Evolutionary conservation across 2,329 filamentous ascomycete genomes (phyloP).

Genomic region (Xylaria arbuscula): DNA sequence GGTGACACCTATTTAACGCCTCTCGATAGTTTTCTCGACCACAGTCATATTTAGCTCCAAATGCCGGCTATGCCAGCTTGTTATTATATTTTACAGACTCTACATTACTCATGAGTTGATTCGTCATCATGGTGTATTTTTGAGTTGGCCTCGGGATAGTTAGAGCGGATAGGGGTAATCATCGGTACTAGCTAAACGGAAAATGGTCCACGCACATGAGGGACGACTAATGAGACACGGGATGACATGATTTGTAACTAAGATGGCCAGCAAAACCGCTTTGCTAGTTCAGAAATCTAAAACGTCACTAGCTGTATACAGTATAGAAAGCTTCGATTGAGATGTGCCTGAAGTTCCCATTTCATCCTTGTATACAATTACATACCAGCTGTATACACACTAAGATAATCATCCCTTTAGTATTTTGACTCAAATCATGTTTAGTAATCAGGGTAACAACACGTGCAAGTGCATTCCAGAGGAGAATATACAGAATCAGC

Average conservation of each 20-base stretch:
- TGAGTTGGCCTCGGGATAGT: slow-evolving; percentile 31
- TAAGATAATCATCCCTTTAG: slow-evolving; percentile 4
- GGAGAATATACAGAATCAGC: neutral
- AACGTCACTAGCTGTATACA: slow-evolving; percentile 42
- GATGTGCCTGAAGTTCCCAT: slow-evolving; percentile 13
- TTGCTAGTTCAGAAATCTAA: slow-evolving; percentile 33
- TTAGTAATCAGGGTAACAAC: neutral
- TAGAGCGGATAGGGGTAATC: slow-evolving; percentile 10
- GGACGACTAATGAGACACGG: slow-evolving; percentile 40
- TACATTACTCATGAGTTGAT: slow-evolving; percentile 25
- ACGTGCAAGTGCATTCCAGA: neutral
- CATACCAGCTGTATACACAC: slow-evolving; percentile 19
- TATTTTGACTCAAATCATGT: slow-evolving; percentile 11
- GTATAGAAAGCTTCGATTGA: slow-evolving; percentile 40
- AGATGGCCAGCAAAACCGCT: slow-evolving; percentile 35
- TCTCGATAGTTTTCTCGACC: slow-evolving; percentile 37
- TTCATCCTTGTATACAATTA: slow-evolving; percentile 33
- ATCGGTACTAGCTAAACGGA: slow-evolving; percentile 33
- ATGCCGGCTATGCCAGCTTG: slow-evolving; percentile 39
- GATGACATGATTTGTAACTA: slow-evolving; percentile 39
- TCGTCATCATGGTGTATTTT: slow-evolving; percentile 28
- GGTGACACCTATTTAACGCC: neutral
- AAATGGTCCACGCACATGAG: slow-evolving; percentile 39
- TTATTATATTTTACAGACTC: slow-evolving; percentile 42
- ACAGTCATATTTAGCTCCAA: slow-evolving; percentile 38